Base-by-base conservation (phyloP, 768 basidiomycete species). In the Amanita molliuscula region DNA sequence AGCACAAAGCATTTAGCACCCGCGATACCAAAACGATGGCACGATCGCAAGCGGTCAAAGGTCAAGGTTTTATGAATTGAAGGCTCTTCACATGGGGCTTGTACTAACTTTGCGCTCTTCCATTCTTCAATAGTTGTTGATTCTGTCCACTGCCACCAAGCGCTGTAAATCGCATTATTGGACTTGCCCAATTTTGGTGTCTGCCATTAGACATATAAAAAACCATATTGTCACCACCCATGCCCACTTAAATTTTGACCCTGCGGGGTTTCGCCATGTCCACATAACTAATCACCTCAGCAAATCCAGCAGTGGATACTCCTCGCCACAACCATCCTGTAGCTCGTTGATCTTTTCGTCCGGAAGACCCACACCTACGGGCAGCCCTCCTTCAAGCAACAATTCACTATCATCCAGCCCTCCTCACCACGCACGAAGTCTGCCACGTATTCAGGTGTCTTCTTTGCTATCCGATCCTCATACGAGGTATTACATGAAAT, bases 401-500 rank as follows among this genome's bases (percentile, higher is more conserved):
- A 60, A 61, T 48, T 73, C 69, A 40, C 59, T 65, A 47, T 55
- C 66, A 37, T 62, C 67, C 34, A 62, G 61, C 52, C 61, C 75
- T 36, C 59, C 65, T 51, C 68, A 67, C 55, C 67, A 58, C 53
- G 53, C 61, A 49, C 66, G 69, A 52, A 62, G 62, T 54, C 72
- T 74, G 55, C 74, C 77, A 52, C 73, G 78, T 37, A 74, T 81
- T 43, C 77, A 76, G 58, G 73, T 77, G 35, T 73, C 80, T 15
- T 81, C 80, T 38, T 72, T 82, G 48, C 65, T 82, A 33, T 66
- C 76, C 18, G 75, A 78, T 48, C 65, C 73, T 48, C 76, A 73
- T 54, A 72, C 67, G 48, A 76, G 78, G 81, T 79, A 63, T 56
- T 57, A 52, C 53, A 44, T 47, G 45, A 51, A n/a, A 45, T 25